A percentile compares a stretch with the other conserved stretches of the same genome.
These are phyloP conservation scores for Phytopythium delawarense DNA, from an alignment of 352 stramenopile species.

Conservation along the genomic window DNA sequence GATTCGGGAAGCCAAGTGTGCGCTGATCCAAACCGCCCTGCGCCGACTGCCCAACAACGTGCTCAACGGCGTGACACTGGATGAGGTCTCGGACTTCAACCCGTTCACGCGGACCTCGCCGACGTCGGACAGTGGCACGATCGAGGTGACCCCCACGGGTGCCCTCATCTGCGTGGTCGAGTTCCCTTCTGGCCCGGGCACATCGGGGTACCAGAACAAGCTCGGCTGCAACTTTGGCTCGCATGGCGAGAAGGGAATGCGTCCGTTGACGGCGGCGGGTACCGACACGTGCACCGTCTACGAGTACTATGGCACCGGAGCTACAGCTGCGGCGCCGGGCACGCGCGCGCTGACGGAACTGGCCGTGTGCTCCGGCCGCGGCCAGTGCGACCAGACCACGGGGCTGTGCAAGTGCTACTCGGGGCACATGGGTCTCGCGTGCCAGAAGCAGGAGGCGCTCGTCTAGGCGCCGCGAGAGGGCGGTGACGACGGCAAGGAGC, in stretches of 20 bases:
- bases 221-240: constrained; percentile 39
- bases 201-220: constrained; percentile 52
- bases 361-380: constrained; percentile 52
- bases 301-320: constrained; percentile 16
- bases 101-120: constrained; percentile 22
- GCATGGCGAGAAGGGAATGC: constrained; percentile 29
- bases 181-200: constrained; percentile 46
- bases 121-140: neutral
- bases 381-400: constrained; percentile 43
- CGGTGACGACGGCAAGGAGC: neutral
- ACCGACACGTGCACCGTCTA: constrained; percentile 25
- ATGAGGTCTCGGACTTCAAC: constrained; percentile 3
- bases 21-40: constrained; percentile 35
- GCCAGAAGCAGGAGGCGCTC: constrained; percentile 56
- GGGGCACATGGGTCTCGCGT: constrained; percentile 74
- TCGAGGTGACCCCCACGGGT: neutral
- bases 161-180: constrained; percentile 30
- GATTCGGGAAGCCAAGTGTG: constrained; percentile 27
- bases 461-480: neutral
- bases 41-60: constrained; percentile 59
- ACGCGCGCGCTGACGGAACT: constrained; percentile 41
- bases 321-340: neutral
- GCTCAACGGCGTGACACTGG: constrained; percentile 33
- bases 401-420: constrained; percentile 63
- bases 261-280: constrained; percentile 19